Base-by-base conservation (phyloP, 2,329 filamentous ascomycete species). In the Fusarium sp. region DNA sequence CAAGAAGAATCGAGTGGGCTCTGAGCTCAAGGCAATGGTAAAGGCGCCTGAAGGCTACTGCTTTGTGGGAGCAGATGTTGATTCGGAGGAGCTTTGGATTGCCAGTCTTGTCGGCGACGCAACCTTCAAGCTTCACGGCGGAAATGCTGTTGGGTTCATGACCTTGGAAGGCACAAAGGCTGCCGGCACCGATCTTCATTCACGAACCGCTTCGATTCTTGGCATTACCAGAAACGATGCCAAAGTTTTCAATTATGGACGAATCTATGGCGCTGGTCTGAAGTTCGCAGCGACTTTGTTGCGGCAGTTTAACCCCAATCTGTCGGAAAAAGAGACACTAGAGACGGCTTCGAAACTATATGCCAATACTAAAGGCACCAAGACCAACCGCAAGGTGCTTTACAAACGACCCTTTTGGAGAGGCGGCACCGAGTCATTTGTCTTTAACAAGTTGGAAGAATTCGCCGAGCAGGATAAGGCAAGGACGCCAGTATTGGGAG, bases 81-180 rank as follows among this genome's bases (percentile, higher is more conserved):
- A 99, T 80, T 98, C 95, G 5, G 92, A 99, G 81, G 96, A 99
- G 82, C 88, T 99, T 11, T 99, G 97, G 96, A 99, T 99, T 78
- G 97, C 96, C 7, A 97, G 94, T 81, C 87, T 99, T 3, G 90
- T 99, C 4, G 96, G 96, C 30, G 96, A 99, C 81, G 94, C 96
- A 7, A 95, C 95, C 30, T 99, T 99, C 85, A 93, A 94, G 79
- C 86, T 99, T 3, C 96, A 99, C 76, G 97, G 96, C 46, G 97
- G 96, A 60, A 98, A 98, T 80, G 96, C 97, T 3, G 94, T 99
- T 66, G 96, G 97, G 1, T 99, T 99, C 85, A 99, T 99, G 97
- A 99, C 96, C 0, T 86, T 99, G 2, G 97, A 99, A 84, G 96
- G 96, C 19, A 96, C 94, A 56, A 98, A 99, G 83, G 92, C 94